Evolutionary conservation across 768 basidiomycete species (phyloP), one percentile per base, ranked within the genome.

Genomic region (Dacryopinax spathularia): DNA sequence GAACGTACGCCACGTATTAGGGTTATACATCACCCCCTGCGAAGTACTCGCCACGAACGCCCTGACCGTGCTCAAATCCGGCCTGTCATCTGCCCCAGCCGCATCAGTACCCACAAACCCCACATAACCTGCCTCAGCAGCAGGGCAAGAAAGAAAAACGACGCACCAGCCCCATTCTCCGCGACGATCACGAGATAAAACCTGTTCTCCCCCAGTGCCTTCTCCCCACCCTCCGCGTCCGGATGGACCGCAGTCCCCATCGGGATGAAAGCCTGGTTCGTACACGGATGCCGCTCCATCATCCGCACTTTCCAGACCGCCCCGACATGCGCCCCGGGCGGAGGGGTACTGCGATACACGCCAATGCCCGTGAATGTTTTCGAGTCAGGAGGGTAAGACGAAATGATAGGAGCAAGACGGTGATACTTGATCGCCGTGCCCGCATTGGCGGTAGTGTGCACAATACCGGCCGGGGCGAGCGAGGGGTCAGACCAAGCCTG

Each of bases 341-440:
- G 77, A 34, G 81, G 86, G 60, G 85, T 81, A 72, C 90, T 90
- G 39, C 91, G 78, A 74, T 91, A 99, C 18, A 97, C 84, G 0
- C 91, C 89, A 37, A 98, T 77, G 5, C 84, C 88, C 5, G 82
- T 71, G 1, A 82, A 83, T 1, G 86, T 91, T 25, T 76, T 77
- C 1, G 75, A 66, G 13, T 73, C 80, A 1, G 73, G 69, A 0
- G 88, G 83, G 73, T 94, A 96, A 5, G 81, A 83, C 2, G 81
- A 80, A 13, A 76, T 74, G 33, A 90, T 75, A n/a, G 85, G 77
- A 2, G 90, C 82, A 34, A 98, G 80, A 72, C 93, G 89, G 77
- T 98, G 92, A 76, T 88, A 97, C 74, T 99, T 99, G 69, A 75
- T 80, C 0, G 96, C 96, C 2, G 91, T 90, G 39, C 90, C 92